Base-by-base conservation (phyloP, 495 filamentous ascomycete species). In the Podospora sp. region DNA sequence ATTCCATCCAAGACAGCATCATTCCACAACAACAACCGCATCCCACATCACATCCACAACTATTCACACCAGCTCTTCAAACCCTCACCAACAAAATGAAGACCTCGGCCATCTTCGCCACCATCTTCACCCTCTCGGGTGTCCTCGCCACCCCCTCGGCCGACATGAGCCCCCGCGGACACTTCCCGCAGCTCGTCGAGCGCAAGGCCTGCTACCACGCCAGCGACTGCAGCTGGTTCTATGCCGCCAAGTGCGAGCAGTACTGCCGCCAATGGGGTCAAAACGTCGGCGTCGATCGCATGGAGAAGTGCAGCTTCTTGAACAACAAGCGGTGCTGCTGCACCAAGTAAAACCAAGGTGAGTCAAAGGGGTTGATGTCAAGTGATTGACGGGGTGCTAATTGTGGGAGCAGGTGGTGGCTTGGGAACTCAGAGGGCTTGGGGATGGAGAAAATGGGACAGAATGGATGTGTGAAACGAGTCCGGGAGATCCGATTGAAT, bases 181-280 rank as follows among this genome's bases (percentile, higher is more conserved):
- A 22, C 46, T 62, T 66, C 46, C 65, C 65, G 8, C 40, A 62
- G 57, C 65, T 66, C 57, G 46, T 62, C 58, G 65, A 66, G 57
- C 56, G 65, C 65, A 62, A 62, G 65, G 65, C 65, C 16, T 66
- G 65, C 57, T 66, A 66, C 65, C 65, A 66, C 57, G 36, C 56
- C n/a, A 66, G 65, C 40, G 57, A 62, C 65, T 66, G 65, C 65
- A 62, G 65, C 65, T 66, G 65, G 65, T 61, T 66, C 36, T 55
- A 66, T 57, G 65, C 24, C 18, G 64, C 64, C 56, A 60, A 66
- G 57, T 61, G 65, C 24, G 65, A 66, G 57, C 40, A 66, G 26
- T 66, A 66, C 56, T 66, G 65, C 57, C 65, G 65, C 25, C 16
- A 66, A 36, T 66, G 55, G 56, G 65, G 65, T 40, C 65, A 66